These are phyloP conservation scores for Didymella lethalis DNA, from an alignment of 2,329 filamentous ascomycete species.

Conservation along the genomic window DNA sequence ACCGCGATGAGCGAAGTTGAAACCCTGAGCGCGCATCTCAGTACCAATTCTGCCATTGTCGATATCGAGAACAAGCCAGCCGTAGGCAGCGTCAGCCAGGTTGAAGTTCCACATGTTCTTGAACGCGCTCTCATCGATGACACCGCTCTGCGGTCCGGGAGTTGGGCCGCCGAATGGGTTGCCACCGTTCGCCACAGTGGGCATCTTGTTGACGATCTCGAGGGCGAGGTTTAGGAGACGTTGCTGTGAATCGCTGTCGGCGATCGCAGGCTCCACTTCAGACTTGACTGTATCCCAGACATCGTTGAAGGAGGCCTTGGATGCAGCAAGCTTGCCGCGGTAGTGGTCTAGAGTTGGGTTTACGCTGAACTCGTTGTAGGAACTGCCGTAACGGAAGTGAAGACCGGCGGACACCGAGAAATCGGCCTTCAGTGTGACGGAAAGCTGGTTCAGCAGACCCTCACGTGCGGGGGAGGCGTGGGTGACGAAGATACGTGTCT, in stretches of 20 bases:
- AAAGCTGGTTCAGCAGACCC: constrained; percentile 95
- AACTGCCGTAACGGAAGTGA: constrained; percentile 98
- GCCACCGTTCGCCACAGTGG: constrained; percentile 88
- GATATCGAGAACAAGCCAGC: constrained; percentile 92
- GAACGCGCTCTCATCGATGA: constrained; percentile 98
- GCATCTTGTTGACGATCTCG: constrained; percentile 98
- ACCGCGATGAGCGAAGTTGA: constrained; percentile 97
- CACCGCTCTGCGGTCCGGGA: constrained; percentile 76
- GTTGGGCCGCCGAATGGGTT: constrained; percentile 94
- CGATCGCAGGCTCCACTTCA: constrained; percentile 93
- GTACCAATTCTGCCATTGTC: constrained; percentile 96
- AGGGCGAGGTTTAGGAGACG: constrained; percentile 90
- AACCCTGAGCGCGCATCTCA: constrained; percentile 97
- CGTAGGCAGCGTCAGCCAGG: constrained; percentile 94
- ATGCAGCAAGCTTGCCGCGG: constrained; percentile 95
- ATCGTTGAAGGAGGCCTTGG: constrained; percentile 98
- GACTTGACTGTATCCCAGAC: constrained; percentile 99
- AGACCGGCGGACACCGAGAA: constrained; percentile 97
- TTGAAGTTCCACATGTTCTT: constrained; percentile 99
- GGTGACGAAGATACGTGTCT: constrained; percentile 95
- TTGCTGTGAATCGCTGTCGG: constrained; percentile 92
- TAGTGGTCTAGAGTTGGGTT: constrained; percentile 98
- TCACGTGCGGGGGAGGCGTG: constrained; percentile 96
- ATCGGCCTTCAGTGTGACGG: constrained; percentile 95
- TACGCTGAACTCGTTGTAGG: constrained; percentile 99